Base-by-base conservation (phyloP, 1,284 basidiomycete genomes). In the Microbotryomycetes sp. region DNA sequence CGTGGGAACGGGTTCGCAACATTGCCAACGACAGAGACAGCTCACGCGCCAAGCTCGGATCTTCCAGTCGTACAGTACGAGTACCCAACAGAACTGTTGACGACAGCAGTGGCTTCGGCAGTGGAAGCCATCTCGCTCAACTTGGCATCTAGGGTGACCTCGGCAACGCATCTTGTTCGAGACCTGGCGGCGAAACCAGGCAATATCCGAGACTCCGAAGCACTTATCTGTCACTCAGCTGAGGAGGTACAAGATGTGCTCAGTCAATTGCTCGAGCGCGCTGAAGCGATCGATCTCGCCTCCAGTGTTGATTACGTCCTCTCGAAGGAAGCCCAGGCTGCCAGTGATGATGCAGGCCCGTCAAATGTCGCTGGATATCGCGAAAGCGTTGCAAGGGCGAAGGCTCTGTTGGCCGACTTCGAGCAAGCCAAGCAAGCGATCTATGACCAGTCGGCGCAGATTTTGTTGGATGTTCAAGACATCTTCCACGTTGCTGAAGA, bases 271-370 rank as follows among this genome's bases (percentile, higher is more conserved):
- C 76, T 89, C 31, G 74, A 76, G 5, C 80, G 82, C 53, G 79
- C 85, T 36, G 80, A 83, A 25, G 83, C 87, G 68, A 79, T 90
- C 60, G 84, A 89, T 73, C 76, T 91, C 54, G 87, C 87, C 25
- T 81, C 89, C 56, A 86, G 88, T 65, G 82, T 89, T 60, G 88
- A 90, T 69, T 42, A 42, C 36, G 19, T 47, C 46, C 29, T 51
- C 26, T 26, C 26, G 12, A 54, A 55, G 36, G 53, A 57, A 25
- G 50, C 56, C 31, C 16, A 5, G 6, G 46, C 54, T 28, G 53
- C 51, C 25, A n/a, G 46, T 4, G 30, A 56, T 45, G 62, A 58
- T n/a, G 45, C 47, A 4, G 16, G 56, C 31, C 4, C 62, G n/a
- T n/a, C n/a, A n/a, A 19, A 9, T 36, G 29, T 36, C 28, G 19